A percentile compares a stretch with the other conserved stretches of the same genome.
phyloP scores from a whole-genome alignment of 805 yeast genomes.

The Lachancea nothofagi region DNA sequence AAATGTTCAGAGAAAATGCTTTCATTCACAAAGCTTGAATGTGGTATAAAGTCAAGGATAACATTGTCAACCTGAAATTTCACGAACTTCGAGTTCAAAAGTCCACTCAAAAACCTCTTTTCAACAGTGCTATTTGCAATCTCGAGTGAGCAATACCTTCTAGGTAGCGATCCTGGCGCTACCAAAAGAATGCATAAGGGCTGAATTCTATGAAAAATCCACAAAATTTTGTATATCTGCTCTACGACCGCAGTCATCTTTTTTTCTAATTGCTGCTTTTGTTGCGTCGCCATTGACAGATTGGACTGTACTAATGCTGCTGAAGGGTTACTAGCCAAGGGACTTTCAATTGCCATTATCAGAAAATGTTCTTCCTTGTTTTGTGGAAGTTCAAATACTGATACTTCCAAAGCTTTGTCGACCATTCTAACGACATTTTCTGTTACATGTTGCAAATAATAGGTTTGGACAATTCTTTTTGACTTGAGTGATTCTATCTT shows the following conservation, averaged over 20 bases:
- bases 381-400: constrained; percentile 65
- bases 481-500: constrained; percentile 2
- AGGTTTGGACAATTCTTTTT: constrained; percentile 36
- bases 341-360: constrained; percentile 77
- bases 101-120: constrained; percentile 73
- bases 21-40: constrained; percentile 30
- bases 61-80: constrained; percentile 49
- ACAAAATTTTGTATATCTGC: constrained; percentile 32
- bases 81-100: constrained; percentile 71
- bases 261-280: constrained; percentile 21
- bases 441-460: constrained; percentile 81
- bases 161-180: constrained; percentile 74
- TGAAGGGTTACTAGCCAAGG: constrained; percentile 35
- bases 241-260: constrained; percentile 31
- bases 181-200: constrained; percentile 78
- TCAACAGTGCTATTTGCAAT: constrained; percentile 85
- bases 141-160: constrained; percentile 69
- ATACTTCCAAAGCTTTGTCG: constrained; percentile 77
- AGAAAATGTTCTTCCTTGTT: constrained; percentile 66
- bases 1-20: constrained; percentile 43
- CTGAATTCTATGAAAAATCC: constrained; percentile 61
- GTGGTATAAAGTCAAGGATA: constrained; percentile 33
- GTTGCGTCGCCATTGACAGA: constrained; percentile 12
- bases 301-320: constrained; percentile 11
- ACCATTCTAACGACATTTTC: constrained; percentile 79